Percentiles rank a stretch among this genome's conserved stretches.
Evolutionary conservation across 179 eudicot genomes (phyloP).

Genomic region (Dionaea muscipula): DNA sequence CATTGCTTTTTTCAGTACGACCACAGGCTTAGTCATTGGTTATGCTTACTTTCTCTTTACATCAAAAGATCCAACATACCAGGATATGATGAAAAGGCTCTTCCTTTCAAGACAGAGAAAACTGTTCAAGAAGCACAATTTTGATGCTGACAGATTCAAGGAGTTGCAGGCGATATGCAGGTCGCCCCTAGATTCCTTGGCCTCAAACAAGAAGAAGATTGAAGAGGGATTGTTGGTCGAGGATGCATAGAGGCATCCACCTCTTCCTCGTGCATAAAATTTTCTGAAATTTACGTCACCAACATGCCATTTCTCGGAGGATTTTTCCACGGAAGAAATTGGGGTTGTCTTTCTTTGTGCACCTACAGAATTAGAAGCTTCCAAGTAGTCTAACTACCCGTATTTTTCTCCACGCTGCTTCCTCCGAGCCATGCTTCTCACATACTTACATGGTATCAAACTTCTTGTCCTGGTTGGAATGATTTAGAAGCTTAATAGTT

Average conservation of each 20-base stretch:
- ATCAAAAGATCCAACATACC: slow-evolving; percentile 71
- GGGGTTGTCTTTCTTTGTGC: no score
- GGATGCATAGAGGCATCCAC: slow-evolving; percentile 23
- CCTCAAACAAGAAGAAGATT: slow-evolving; percentile 20
- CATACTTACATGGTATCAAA: no score
- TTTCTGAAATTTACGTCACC: no score
- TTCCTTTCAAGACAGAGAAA: slow-evolving; percentile 72
- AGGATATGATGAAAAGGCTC: slow-evolving; percentile 69
- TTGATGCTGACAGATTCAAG: slow-evolving; percentile 43
- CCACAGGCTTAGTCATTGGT: slow-evolving; percentile 58
- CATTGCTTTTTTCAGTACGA: slow-evolving; percentile 61
- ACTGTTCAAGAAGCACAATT: slow-evolving; percentile 55
- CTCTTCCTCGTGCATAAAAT: slow-evolving; percentile 6
- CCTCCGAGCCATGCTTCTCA: no score
- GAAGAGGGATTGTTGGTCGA: slow-evolving; percentile 26
- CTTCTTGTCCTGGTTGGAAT: no score
- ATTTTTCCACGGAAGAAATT: no score
- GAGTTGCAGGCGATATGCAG: slow-evolving; percentile 56
- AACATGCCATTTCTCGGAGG: no score
- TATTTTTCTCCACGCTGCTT: no score
- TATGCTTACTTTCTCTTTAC: slow-evolving; percentile 75
- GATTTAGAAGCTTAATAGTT: no score
- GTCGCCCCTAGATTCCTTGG: slow-evolving; percentile 29
- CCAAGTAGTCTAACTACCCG: no score
- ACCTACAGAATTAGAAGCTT: no score